Conservation (phyloP, 148 eudicot genomes). For the Heliamphora exappendiculata region DNA sequence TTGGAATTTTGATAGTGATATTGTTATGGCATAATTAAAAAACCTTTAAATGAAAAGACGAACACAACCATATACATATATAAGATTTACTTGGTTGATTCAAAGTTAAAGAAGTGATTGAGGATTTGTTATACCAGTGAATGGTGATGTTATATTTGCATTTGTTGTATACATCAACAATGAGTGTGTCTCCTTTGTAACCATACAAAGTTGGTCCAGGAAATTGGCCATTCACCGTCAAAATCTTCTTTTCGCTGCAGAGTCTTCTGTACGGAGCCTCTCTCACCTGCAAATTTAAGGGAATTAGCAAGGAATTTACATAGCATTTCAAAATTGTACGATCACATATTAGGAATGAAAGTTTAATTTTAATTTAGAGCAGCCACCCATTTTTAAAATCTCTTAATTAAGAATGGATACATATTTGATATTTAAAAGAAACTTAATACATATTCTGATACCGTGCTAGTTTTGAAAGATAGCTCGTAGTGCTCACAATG, state of each 20-base stretch:
- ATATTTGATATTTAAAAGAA: not conserved
- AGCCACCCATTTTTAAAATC: not conserved
- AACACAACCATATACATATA: no score
- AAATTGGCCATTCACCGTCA: slow-evolving; percentile 16
- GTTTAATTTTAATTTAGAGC: not conserved
- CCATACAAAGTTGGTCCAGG: slow-evolving; percentile 15
- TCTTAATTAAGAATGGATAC: not conserved
- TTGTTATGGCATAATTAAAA: no score
- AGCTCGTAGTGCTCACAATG: no score
- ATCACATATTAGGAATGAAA: no score
- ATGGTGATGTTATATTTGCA: slow-evolving; percentile 12
- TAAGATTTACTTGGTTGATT: not conserved
- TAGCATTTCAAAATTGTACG: no score
- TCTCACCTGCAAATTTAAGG: slow-evolving; percentile 4
- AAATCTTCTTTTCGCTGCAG: slow-evolving; percentile 12
- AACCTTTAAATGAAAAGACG: no score
- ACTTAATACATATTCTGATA: not conserved
- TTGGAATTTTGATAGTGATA: no score
- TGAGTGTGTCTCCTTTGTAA: slow-evolving; percentile 7
- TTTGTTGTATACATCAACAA: slow-evolving; percentile 10
- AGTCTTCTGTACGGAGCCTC: slow-evolving; percentile 14
- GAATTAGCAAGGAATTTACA: not conserved
- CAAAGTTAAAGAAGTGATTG: not conserved
- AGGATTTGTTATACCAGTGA: slow-evolving; percentile 5
- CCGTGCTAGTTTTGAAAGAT: no score